phyloP scores from a whole-genome alignment of 306 rosid genomes.

The Citrullus amarus region DNA sequence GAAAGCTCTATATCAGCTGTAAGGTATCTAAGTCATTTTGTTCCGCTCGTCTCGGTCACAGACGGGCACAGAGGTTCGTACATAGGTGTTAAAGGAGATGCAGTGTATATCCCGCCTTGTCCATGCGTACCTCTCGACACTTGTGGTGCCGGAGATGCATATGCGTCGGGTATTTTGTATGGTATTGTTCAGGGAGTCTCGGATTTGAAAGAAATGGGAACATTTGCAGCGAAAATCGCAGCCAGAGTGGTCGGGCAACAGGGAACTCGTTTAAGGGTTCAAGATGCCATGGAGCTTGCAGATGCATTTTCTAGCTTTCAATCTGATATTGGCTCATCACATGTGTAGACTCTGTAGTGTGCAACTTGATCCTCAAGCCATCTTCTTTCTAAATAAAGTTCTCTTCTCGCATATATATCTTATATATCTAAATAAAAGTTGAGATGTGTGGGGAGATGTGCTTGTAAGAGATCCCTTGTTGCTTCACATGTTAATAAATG shows the following conservation, averaged over 20 bases:
- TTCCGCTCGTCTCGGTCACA: conserved; percentile 73
- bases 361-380: neutral
- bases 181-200: conserved; percentile 58
- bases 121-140: conserved; percentile 85
- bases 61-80: conserved; percentile 78
- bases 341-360: conserved; percentile 47
- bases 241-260: conserved; percentile 91
- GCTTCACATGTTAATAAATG: neutral
- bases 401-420: neutral
- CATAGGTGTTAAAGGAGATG: conserved; percentile 81
- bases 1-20: conserved; percentile 53
- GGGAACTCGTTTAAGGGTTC: conserved; percentile 73
- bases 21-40: conserved; percentile 81
- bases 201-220: conserved; percentile 67
- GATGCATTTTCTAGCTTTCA: conserved; percentile 58
- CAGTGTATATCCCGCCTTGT: conserved; percentile 75
- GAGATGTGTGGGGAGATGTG: neutral
- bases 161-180: conserved; percentile 72
- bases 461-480: neutral
- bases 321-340: conserved; percentile 67
- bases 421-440: neutral
- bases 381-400: neutral
- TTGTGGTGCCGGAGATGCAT: conserved; percentile 97
- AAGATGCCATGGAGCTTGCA: conserved; percentile 68
- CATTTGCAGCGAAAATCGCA: conserved; percentile 70